phyloP scores from a whole-genome alignment of 306 rosid genomes.

The Rubus idaeus region DNA sequence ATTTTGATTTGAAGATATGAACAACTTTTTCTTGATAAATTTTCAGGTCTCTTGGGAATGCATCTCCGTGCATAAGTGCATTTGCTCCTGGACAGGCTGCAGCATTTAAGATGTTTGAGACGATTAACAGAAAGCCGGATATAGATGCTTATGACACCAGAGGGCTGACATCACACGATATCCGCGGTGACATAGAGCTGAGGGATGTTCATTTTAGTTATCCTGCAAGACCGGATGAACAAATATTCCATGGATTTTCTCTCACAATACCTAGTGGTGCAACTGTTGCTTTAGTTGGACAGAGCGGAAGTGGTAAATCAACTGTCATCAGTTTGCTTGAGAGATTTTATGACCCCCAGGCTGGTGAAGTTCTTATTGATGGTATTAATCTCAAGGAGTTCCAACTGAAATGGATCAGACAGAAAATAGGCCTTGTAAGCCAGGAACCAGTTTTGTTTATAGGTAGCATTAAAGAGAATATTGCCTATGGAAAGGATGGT shows the following conservation, averaged over 20 bases:
- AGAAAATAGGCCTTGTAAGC: constrained; percentile 76
- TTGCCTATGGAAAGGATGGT: constrained; percentile 66
- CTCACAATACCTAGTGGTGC: constrained; percentile 63
- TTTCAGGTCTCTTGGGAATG: constrained; percentile 69
- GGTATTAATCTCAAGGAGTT: constrained; percentile 62
- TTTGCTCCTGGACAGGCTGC: constrained; percentile 88
- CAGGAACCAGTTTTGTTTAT: constrained; percentile 78
- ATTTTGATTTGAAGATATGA: background rate
- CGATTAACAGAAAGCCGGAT: constrained; percentile 64
- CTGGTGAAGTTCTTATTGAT: constrained; percentile 75
- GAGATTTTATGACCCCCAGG: constrained; percentile 84
- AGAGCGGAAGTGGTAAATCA: constrained; percentile 92
- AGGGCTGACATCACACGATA: constrained; percentile 51
- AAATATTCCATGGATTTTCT: constrained; percentile 61
- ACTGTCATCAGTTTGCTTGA: constrained; percentile 70
- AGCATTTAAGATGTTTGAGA: constrained; percentile 83
- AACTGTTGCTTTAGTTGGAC: constrained; percentile 76
- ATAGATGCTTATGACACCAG: constrained; percentile 61
- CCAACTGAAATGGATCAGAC: constrained; percentile 77
- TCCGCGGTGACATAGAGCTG: constrained; percentile 64
- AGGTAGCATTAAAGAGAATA: constrained; percentile 70
- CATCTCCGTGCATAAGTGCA: constrained; percentile 79
- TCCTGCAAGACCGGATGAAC: constrained; percentile 70
- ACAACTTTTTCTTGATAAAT: too few species aligned
- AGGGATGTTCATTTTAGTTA: constrained; percentile 64